Evolutionary conservation across 148 eudicot species (phyloP).

Genomic region (Rhododendron williamsianum): DNA sequence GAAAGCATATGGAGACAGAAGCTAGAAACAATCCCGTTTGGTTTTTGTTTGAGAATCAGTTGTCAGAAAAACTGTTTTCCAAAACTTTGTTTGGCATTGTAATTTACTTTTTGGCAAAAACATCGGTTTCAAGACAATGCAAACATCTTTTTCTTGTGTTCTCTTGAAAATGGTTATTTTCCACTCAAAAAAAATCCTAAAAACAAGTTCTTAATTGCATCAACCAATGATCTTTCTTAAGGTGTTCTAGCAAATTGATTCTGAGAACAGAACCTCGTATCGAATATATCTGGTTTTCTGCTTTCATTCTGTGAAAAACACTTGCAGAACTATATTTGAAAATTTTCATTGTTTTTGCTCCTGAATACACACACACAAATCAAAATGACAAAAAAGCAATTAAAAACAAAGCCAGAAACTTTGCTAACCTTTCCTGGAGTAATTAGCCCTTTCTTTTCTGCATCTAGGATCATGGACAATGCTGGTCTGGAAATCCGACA

Average conservation of each 20-base stretch:
- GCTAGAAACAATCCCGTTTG: background rate
- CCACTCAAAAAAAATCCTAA: background rate
- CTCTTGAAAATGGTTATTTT: background rate
- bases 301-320: background rate
- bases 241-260: background rate
- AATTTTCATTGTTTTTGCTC: background rate
- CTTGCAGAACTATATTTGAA: background rate
- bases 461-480: conserved; percentile 79
- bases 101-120: background rate
- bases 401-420: background rate
- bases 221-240: background rate
- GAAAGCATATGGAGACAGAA: background rate
- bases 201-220: background rate
- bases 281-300: background rate
- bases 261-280: background rate
- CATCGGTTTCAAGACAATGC: background rate
- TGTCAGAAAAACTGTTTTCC: background rate
- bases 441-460: conserved; percentile 80
- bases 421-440: conserved; percentile 73
- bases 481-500: conserved; percentile 58
- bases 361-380: background rate
- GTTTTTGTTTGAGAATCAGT: background rate
- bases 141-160: background rate
- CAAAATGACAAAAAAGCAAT: background rate
- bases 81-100: background rate